Conservation (phyloP, 2,329 filamentous ascomycete species). For the Truncatella angustata region DNA sequence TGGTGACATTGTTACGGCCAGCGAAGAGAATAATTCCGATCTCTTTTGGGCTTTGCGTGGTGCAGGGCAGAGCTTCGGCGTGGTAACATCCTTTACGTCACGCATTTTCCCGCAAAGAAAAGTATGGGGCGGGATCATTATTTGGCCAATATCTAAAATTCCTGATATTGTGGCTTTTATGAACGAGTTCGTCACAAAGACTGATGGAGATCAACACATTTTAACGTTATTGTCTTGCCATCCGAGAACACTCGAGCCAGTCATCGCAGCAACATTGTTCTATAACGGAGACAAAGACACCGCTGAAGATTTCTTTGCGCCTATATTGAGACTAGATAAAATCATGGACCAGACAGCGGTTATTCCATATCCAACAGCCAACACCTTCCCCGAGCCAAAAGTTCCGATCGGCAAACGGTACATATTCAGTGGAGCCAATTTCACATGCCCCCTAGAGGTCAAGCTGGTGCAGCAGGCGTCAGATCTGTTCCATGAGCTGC, state of each 20-base stretch:
- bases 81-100: slow-evolving; percentile 38
- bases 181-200: slow-evolving; percentile 25
- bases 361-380: slow-evolving; percentile 21
- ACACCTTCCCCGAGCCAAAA: slow-evolving; percentile 38
- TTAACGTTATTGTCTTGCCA: slow-evolving; percentile 19
- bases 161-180: slow-evolving; percentile 27
- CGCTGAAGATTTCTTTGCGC: slow-evolving; percentile 8
- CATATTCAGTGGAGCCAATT: slow-evolving; percentile 41
- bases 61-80: slow-evolving; percentile 41
- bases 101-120: slow-evolving; percentile 28
- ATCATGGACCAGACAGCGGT: slow-evolving; percentile 6
- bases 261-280: slow-evolving; percentile 8
- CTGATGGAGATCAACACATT: slow-evolving; percentile 18
- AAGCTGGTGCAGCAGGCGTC: slow-evolving; percentile 30
- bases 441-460: slow-evolving; percentile 37
- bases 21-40: slow-evolving; percentile 38
- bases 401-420: slow-evolving; percentile 35
- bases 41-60: slow-evolving; percentile 41
- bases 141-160: slow-evolving; percentile 23
- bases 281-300: slow-evolving; percentile 8
- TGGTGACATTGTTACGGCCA: slow-evolving; percentile 35
- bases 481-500: slow-evolving; percentile 22
- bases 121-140: slow-evolving; percentile 28
- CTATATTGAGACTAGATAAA: not conserved
- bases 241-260: slow-evolving; percentile 21